Percentiles rank a stretch among this genome's conserved stretches.
phyloP scores from a whole-genome alignment of 257 asterid genomes.

The Ajuga chamaepitys region DNA sequence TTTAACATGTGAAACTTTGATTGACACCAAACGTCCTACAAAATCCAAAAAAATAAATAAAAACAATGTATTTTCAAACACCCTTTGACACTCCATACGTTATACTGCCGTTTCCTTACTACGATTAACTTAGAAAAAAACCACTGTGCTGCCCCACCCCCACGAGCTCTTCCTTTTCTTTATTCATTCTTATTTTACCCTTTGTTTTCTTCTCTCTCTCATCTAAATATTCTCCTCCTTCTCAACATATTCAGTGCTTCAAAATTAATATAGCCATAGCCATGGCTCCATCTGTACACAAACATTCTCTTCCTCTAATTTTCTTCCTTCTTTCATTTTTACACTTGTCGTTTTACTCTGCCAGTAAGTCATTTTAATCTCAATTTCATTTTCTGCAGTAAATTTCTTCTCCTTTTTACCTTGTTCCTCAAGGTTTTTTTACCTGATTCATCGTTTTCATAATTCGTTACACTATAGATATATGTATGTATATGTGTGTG shows the following conservation, averaged over 20 bases:
- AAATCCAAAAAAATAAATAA: too few species aligned
- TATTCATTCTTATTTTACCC: background rate
- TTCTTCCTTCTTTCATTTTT: slow-evolving; percentile 13
- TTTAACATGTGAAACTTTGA: too few species aligned
- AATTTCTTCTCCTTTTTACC: too few species aligned
- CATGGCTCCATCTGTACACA: slow-evolving; percentile 15
- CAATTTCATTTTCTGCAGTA: background rate
- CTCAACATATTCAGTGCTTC: background rate
- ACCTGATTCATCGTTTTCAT: too few species aligned
- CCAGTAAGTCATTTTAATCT: slow-evolving; percentile 24
- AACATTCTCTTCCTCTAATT: background rate
- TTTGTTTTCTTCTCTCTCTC: background rate
- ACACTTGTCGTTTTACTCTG: slow-evolving; percentile 19
- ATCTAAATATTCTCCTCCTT: too few species aligned
- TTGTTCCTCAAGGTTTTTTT: too few species aligned
- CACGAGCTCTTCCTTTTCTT: too few species aligned
- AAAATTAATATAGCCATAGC: background rate
- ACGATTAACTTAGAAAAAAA: background rate
- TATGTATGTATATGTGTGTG: background rate
- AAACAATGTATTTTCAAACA: slow-evolving; percentile 2
- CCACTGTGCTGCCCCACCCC: background rate
- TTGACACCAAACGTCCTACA: too few species aligned
- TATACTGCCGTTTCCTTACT: slow-evolving; percentile 16
- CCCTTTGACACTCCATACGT: slow-evolving; percentile 10
- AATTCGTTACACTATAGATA: background rate